Evolutionary conservation across 768 basidiomycete genomes (phyloP).

Genomic region (Tricholoma matsutake): DNA sequence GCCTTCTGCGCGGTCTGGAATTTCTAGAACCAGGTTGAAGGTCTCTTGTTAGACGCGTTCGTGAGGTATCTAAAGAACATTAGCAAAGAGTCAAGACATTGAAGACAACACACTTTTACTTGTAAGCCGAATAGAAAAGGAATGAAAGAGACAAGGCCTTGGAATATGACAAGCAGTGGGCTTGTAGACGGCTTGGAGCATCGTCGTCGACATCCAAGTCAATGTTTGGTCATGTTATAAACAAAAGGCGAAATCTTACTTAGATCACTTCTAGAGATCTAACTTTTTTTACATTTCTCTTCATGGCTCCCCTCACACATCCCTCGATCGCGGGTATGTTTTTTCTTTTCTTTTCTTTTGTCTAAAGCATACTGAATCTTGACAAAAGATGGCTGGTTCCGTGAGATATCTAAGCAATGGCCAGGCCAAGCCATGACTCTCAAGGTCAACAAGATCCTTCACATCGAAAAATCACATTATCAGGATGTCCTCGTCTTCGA

Average conservation of each 20-base stretch:
- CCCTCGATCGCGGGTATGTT: slow-evolving; percentile 50
- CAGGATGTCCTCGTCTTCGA: slow-evolving; percentile 98
- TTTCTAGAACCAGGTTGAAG: slow-evolving; percentile 5
- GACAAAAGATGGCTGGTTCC: slow-evolving; percentile 84
- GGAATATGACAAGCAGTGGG: background rate
- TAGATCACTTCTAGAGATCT: too few species aligned
- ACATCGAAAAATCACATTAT: slow-evolving; percentile 88
- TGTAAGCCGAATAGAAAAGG: background rate
- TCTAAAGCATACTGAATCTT: background rate
- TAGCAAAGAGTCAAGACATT: background rate
- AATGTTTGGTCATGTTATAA: background rate
- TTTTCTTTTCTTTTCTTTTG: background rate
- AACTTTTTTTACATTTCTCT: slow-evolving; percentile 6
- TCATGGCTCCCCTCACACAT: slow-evolving; percentile 56
- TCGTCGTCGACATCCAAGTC: background rate
- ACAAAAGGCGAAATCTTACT: background rate
- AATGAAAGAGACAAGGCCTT: background rate
- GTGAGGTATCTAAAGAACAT: slow-evolving; percentile 11
- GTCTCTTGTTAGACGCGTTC: slow-evolving; percentile 14
- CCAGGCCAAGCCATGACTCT: slow-evolving; percentile 97
- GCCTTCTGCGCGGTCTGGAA: background rate
- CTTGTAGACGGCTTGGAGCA: background rate
- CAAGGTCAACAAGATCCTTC: slow-evolving; percentile 93
- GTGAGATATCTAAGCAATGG: slow-evolving; percentile 94
- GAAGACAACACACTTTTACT: background rate